Evolutionary conservation across 306 rosid species (phyloP).

Genomic region (Citrullus colocynthis): DNA sequence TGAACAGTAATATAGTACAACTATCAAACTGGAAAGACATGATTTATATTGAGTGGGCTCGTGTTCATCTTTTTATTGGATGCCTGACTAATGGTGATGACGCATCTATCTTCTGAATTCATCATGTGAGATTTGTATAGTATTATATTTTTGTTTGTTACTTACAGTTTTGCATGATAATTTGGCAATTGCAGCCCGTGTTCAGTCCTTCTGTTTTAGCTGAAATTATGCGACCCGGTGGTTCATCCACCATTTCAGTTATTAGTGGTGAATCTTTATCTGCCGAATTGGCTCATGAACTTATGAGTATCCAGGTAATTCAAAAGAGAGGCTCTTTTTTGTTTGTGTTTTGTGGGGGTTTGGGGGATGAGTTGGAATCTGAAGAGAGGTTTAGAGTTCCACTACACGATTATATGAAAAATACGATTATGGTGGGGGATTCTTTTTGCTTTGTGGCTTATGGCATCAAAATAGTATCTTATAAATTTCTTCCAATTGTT

Average conservation of each 20-base stretch:
- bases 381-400: neutral
- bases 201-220: constrained; percentile 67
- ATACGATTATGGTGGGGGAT: neutral
- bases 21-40: too few species aligned
- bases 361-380: neutral
- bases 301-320: constrained; percentile 73
- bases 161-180: constrained; percentile 4
- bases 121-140: neutral
- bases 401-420: neutral
- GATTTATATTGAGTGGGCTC: too few species aligned
- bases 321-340: neutral
- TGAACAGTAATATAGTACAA: too few species aligned
- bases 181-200: constrained; percentile 45
- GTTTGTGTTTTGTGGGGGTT: neutral
- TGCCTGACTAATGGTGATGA: neutral
- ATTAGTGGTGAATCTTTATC: constrained; percentile 48
- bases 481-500: constrained; percentile 32
- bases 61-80: neutral
- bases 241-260: constrained; percentile 59
- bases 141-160: neutral
- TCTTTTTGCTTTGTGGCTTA: neutral
- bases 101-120: neutral
- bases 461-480: constrained; percentile 1
- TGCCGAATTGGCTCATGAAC: constrained; percentile 80
- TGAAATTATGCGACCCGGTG: constrained; percentile 86